A percentile compares a stretch with the other conserved stretches of the same genome.
phyloP scores from a whole-genome alignment of 192 early-diverging fungal species.

The Blastocladiella britannica region DNA sequence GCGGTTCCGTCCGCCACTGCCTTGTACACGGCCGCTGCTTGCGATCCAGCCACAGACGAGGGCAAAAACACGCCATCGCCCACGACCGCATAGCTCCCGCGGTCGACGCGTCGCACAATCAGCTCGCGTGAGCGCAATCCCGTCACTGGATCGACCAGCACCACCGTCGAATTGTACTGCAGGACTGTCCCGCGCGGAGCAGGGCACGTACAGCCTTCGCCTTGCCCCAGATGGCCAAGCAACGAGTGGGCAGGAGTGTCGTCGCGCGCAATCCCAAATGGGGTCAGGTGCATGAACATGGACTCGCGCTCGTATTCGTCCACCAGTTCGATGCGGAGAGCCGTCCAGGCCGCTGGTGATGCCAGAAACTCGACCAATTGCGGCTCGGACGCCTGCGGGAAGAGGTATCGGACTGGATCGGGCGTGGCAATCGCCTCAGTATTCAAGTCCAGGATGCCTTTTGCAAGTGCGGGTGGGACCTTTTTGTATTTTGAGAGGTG shows the following conservation, averaged over 20 bases:
- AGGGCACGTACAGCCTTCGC: no score
- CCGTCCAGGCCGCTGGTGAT: conserved; percentile 61
- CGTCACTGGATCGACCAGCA: conserved; percentile 70
- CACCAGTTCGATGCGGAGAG: conserved; percentile 67
- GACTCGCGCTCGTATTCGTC: conserved; percentile 32
- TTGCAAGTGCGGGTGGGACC: no score
- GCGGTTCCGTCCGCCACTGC: neutral
- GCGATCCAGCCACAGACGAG: no score
- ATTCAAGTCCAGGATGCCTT: no score
- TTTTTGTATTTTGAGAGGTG: no score
- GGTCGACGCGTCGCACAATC: conserved; percentile 62
- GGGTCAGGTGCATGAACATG: conserved; percentile 28
- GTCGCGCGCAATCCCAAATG: conserved; percentile 8
- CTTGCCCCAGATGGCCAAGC: conserved; percentile 26
- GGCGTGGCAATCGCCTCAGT: no score
- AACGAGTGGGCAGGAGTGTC: conserved; percentile 6
- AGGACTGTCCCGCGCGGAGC: no score
- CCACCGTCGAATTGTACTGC: conserved; percentile 69
- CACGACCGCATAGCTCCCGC: conserved; percentile 36
- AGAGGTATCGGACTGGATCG: conserved; percentile 29
- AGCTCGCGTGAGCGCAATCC: conserved; percentile 61
- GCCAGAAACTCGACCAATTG: conserved; percentile 11
- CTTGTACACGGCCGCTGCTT: neutral
- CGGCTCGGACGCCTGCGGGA: neutral
- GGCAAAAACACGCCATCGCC: neutral